These are phyloP conservation scores for Caulochytrium protostelioides DNA, from an alignment of 371 early-diverging fungal species.

Conservation along the genomic window DNA sequence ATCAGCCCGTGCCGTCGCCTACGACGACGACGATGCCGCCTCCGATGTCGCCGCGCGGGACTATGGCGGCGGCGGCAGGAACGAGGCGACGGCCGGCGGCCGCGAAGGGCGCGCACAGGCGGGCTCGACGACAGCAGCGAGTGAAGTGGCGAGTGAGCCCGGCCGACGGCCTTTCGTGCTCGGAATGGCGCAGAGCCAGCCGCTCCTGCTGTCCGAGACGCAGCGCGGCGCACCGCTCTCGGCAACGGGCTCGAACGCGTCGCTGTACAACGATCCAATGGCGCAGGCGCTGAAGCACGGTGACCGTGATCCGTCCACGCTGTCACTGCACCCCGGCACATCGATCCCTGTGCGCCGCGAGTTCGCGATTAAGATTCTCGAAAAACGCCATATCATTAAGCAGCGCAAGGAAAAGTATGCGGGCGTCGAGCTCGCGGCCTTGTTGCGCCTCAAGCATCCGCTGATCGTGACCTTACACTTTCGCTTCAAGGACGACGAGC, in stretches of 20 bases:
- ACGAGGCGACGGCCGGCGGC: no score
- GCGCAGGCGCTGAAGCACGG: no score
- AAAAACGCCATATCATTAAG: constrained; percentile 76
- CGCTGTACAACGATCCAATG: no score
- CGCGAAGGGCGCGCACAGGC: no score
- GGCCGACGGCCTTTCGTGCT: no score
- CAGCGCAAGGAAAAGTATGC: constrained; percentile 89
- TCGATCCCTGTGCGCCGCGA: constrained; percentile 39
- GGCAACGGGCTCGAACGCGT: no score
- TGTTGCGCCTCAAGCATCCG: constrained; percentile 59
- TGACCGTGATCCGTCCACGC: background rate
- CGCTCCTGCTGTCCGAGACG: no score
- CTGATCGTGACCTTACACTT: constrained; percentile 74
- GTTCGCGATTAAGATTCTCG: constrained; percentile 82
- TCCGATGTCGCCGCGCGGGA: background rate
- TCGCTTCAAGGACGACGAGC: constrained; percentile 76
- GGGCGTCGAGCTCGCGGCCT: constrained; percentile 62
- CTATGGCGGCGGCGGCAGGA: no score
- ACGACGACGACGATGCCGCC: background rate
- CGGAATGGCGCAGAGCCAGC: no score
- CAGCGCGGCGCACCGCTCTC: no score
- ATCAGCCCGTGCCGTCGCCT: background rate
- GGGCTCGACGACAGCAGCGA: no score
- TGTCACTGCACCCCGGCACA: constrained; percentile 43
- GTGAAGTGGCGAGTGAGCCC: no score